Evolutionary conservation across 345 rosid genomes (phyloP).

Genomic region (Jatropha curcas): DNA sequence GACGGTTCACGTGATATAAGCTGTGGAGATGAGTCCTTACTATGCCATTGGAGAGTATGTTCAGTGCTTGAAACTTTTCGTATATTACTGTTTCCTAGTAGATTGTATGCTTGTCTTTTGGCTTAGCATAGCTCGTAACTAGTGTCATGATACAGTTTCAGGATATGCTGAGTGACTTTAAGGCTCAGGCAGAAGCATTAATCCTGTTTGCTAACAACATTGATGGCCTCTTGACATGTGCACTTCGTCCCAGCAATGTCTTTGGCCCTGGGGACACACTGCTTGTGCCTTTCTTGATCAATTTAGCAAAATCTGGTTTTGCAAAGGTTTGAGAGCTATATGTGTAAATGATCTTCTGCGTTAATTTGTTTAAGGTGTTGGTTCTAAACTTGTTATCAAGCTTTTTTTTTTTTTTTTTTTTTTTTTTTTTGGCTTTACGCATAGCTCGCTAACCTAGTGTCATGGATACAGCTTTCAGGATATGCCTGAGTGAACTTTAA

Average conservation of each 20-base stretch:
- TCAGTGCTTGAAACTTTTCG: background rate
- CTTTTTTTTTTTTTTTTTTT: background rate
- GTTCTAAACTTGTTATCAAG: background rate
- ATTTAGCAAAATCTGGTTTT: conserved; percentile 75
- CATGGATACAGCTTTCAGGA: no score
- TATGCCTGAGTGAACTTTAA: no score
- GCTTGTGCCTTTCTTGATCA: conserved; percentile 56
- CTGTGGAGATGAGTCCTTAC: conserved; percentile 67
- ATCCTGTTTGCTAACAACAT: conserved; percentile 67
- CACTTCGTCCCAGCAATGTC: conserved; percentile 84
- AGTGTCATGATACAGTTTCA: conserved; percentile 52
- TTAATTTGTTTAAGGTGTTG: background rate
- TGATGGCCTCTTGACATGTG: conserved; percentile 85
- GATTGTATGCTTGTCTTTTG: conserved; percentile 7
- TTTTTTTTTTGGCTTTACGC: no score
- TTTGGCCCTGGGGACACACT: conserved; percentile 85
- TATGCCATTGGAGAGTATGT: conserved; percentile 62
- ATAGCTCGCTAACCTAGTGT: no score
- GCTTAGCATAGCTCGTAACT: conserved; percentile 21
- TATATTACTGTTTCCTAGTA: conserved; percentile 10
- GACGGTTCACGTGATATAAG: conserved; percentile 67
- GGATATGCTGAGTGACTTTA: conserved; percentile 70
- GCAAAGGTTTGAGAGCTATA: conserved; percentile 59
- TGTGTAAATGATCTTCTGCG: conserved; percentile 7
- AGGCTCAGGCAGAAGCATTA: conserved; percentile 88